Base-by-base conservation (phyloP, 805 yeast species). In the Wickerhamiella sorbophila region DNA sequence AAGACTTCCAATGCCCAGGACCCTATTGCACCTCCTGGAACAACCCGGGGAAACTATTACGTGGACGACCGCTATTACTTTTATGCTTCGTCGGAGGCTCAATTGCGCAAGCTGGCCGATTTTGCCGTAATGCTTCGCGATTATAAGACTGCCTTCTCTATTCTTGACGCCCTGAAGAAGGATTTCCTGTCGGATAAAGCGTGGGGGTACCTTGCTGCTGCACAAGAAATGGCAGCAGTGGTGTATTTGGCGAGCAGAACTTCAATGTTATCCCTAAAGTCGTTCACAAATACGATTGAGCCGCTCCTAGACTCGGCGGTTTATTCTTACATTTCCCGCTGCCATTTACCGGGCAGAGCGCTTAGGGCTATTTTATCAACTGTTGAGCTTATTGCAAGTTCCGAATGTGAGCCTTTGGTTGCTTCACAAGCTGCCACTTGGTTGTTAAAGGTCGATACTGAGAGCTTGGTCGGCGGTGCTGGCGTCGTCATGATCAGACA, bases 51-150 rank as follows among this genome's bases (percentile, higher is more conserved):
- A 14, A 9, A 19, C 16, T 44, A 34, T 32, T 36, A 41, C 18
- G 31, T 15, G 12, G 44, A 41, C n/a, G 36, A 32, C 12, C 39
- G 42, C 22, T 37, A 31, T 33, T 44, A 44, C 38, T 38, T 32
- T 31, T 41, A 40, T 29, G 15, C 39, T 1, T 35, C 41, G 17
- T 37, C 45, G 1, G 95, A 85, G 51, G 80, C 83, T 55, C 67
- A 74, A 34, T 67, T 86, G 21, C 66, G 97, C 39, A 79, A 81
- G 54, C 64, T 88, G 21, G 97, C 94, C 0, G 98, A 91, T 58
- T 84, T 94, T 84, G 76, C 86, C 5, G 75, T 88, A 53, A 83
- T 91, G 76, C 61, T 87, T n/a, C 72, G 86, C 31, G 95, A 91
- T 62, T 88, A 80, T 66, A 77, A 78, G 56, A 76, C 74, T 44